Evolutionary conservation across 495 filamentous ascomycete genomes (phyloP).

Genomic region (Podospora pseudocomata): DNA sequence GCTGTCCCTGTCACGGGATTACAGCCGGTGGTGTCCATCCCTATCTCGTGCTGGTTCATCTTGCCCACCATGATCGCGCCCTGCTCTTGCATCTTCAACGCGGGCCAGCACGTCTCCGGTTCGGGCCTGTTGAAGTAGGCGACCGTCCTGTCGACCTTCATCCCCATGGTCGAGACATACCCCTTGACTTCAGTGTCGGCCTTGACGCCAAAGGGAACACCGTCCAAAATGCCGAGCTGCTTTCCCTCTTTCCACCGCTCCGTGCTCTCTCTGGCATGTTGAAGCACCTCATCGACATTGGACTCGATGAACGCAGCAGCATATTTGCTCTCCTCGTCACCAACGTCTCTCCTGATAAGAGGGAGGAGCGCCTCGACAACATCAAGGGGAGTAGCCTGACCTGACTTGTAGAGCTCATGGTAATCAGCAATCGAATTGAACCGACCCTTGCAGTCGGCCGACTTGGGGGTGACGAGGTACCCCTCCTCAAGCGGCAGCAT

Average conservation of each 20-base stretch:
- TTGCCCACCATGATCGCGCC: constrained; percentile 84
- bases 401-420: constrained; percentile 64
- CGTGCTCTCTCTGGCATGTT: constrained; percentile 68
- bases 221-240: constrained; percentile 68
- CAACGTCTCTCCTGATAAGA: constrained; percentile 60
- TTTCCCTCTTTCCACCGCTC: constrained; percentile 62
- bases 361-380: constrained; percentile 69
- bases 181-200: constrained; percentile 78
- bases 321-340: constrained; percentile 54
- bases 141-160: constrained; percentile 36
- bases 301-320: constrained; percentile 62
- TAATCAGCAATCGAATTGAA: constrained; percentile 77
- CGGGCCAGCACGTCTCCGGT: constrained; percentile 59
- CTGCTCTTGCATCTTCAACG: constrained; percentile 67
- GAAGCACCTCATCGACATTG: constrained; percentile 56
- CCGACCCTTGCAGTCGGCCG: constrained; percentile 38
- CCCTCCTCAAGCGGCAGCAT: constrained; percentile 33
- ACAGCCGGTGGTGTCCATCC: constrained; percentile 46
- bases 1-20: constrained; percentile 72
- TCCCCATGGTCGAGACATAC: constrained; percentile 61
- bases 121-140: constrained; percentile 34
- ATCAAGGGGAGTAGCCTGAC: constrained; percentile 63
- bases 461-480: constrained; percentile 32
- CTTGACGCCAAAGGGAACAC: constrained; percentile 82
- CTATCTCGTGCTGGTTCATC: constrained; percentile 88